Base-by-base conservation (phyloP, 2,329 filamentous ascomycete genomes). In the Trichophyton simii region DNA sequence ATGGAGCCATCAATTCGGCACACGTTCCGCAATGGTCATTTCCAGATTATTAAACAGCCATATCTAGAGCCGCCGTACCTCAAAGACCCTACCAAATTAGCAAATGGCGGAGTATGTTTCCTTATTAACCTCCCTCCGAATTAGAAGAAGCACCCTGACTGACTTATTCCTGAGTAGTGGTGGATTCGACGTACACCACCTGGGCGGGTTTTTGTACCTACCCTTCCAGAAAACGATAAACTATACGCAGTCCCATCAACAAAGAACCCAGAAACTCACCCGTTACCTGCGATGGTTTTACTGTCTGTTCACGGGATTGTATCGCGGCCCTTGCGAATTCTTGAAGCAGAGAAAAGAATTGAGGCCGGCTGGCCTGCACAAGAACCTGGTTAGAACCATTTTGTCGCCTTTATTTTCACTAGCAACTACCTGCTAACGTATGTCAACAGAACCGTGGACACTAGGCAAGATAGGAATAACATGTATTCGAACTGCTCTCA, bases 1-100 rank as follows among this genome's bases (percentile, higher is more conserved):
- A 22, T 22, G 22, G 22, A 22, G 22, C 22, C 2, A 22, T 22
- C 22, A 22, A 22, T 41, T 15, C 38, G 38, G 9, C 38, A 15
- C 15, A 15, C 3, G 5, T 64, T 58, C 57, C 36, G 34, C 20
- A 5, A 25, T 28, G 63, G 61, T 5, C 52, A 50, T 38, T 59
- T 62, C 31, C 34, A 42, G 13, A 62, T 62, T 1, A 44, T 25
- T 18, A 64, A 62, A 38, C 54, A 54, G 3, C 48, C 11, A 8
- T 42, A 57, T 46, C 2, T 62, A 8, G 59, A 58, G 13, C 7
- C 18, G 11, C 44, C 44, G 20, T 22, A 48, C 44, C 20, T 48
- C 4, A 9, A 22, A 20, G 15, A 48, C 15, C 9, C 20, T 22
- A 6, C 18, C 3, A 48, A 48, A 48, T 6, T 8, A 22, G 7